Base-by-base conservation (phyloP, 2,329 filamentous ascomycete genomes). In the Ambrosiella cleistominuta region DNA sequence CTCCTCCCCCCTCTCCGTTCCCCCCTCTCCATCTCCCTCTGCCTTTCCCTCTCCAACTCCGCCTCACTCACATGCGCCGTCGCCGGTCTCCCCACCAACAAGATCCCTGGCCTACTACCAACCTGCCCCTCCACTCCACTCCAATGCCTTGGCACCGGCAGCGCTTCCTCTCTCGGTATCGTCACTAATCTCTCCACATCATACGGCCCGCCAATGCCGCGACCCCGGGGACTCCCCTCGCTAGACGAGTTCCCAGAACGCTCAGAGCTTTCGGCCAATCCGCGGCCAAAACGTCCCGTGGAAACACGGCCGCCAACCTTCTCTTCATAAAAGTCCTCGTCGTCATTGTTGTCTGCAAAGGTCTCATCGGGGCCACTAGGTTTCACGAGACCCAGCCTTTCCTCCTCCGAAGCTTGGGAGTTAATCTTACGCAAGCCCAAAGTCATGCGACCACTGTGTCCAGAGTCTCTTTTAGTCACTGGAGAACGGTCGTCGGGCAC, bases 301-400 rank as follows among this genome's bases (percentile, higher is more conserved):
- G 8, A 47, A n/a, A 9, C 17, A n/a, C 8, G 19, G 11, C n/a
- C 19, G 2, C 7, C 42, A 11, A 54, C 9, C 54, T 60, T 60
- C 50, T 60, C 58, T 17, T 60, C 58, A 40, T 54, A 57, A 42
- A 57, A 52, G 37, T 60, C 58, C 12, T 60, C 58, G 13, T 60
- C 58, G 7, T 60, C 54, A 8, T 60, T 40, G 27, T 47, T 45
- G 39, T 40, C 58, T 19, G 45, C 42, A 45, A 58, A 54, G 37
- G 37, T 56, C 11, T 52, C 51, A 45, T 56, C 45, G 27, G 39
- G 40, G 11, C 45, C 50, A 66, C 88, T 85, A 35, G 86, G 85
- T 64, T 84, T 85, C n/a, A 95, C 88, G 3, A 95, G 77, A 0
- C 88, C 89, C 6, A 91, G 69, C 15, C 80, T 75, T 70, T 95